Evolutionary conservation across 768 basidiomycete genomes (phyloP).

Genomic region (Russula sp.): DNA sequence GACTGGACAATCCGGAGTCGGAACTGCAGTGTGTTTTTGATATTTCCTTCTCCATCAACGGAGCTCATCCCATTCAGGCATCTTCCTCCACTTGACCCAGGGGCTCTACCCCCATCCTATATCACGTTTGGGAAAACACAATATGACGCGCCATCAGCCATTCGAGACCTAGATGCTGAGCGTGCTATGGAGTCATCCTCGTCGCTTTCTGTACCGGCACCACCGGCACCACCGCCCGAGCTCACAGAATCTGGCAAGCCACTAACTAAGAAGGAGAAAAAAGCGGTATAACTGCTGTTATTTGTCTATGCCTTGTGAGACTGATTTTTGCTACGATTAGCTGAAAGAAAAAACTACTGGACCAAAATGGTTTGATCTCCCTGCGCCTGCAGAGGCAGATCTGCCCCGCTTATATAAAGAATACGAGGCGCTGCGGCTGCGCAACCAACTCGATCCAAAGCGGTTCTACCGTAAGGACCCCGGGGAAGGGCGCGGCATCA

Average conservation of each 20-base stretch:
- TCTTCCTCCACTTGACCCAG: constrained; percentile 62
- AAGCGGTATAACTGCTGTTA: constrained; percentile 45
- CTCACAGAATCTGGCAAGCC: constrained; percentile 56
- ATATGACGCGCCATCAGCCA: constrained; percentile 39
- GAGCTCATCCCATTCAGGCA: constrained; percentile 34
- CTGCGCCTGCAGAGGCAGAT: constrained; percentile 74
- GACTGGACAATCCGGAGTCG: constrained; percentile 33
- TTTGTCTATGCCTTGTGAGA: neutral
- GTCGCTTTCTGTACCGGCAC: constrained; percentile 44
- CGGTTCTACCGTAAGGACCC: constrained; percentile 86
- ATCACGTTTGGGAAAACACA: constrained; percentile 46
- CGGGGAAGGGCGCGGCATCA: constrained; percentile 78
- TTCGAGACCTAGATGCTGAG: constrained; percentile 60
- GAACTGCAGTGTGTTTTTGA: constrained; percentile 34
- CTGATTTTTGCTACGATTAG: constrained; percentile 34
- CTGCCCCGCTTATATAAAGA: constrained; percentile 75
- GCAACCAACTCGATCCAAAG: constrained; percentile 88
- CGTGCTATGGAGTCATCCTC: constrained; percentile 47
- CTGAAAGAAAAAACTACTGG: constrained; percentile 68
- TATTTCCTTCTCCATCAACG: constrained; percentile 6
- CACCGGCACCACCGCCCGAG: constrained; percentile 57
- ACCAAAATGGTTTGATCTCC: constrained; percentile 82
- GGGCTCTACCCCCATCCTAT: constrained; percentile 57
- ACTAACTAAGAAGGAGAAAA: constrained; percentile 66
- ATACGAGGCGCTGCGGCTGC: constrained; percentile 79